Percentiles rank a stretch among this genome's conserved stretches.
These are phyloP conservation scores for Globisporangium radiosum DNA, from an alignment of 352 stramenopile genomes.

Conservation along the genomic window DNA sequence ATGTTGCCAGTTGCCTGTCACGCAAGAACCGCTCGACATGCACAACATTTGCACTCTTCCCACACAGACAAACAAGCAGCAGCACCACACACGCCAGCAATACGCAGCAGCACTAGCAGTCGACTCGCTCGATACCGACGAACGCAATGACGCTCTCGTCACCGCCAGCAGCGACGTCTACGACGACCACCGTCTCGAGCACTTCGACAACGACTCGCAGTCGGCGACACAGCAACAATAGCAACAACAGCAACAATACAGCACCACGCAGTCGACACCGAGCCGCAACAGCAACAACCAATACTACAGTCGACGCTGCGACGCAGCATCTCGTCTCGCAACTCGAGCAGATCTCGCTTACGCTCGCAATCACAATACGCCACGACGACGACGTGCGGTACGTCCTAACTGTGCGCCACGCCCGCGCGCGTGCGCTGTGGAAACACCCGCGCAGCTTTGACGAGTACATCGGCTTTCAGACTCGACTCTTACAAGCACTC, in stretches of 20 bases:
- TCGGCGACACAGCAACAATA: background rate
- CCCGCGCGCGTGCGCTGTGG: slow-evolving; percentile 18
- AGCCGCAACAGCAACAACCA: background rate
- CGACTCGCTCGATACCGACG: too few relatives aligned
- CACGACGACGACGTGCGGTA: slow-evolving; percentile 37
- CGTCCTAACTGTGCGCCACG: slow-evolving; percentile 34
- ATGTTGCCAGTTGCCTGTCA: too few relatives aligned
- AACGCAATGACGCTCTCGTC: background rate
- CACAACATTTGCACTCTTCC: too few relatives aligned
- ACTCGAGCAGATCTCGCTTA: slow-evolving; percentile 27
- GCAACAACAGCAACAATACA: background rate
- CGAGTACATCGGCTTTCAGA: slow-evolving; percentile 38
- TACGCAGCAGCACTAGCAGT: too few relatives aligned
- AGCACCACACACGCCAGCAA: too few relatives aligned
- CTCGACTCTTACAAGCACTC: slow-evolving; percentile 23
- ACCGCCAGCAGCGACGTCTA: background rate
- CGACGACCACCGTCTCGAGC: background rate
- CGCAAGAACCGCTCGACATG: too few relatives aligned
- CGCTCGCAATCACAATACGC: slow-evolving; percentile 14
- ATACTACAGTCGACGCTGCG: slow-evolving; percentile 3
- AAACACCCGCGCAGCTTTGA: slow-evolving; percentile 37
- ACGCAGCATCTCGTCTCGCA: slow-evolving; percentile 14
- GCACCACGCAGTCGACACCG: slow-evolving; percentile 1
- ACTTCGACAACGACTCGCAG: background rate
- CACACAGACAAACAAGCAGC: too few relatives aligned